These are phyloP conservation scores for Monosporozyma aerobia DNA, from an alignment of 805 yeast species.

Conservation along the genomic window DNA sequence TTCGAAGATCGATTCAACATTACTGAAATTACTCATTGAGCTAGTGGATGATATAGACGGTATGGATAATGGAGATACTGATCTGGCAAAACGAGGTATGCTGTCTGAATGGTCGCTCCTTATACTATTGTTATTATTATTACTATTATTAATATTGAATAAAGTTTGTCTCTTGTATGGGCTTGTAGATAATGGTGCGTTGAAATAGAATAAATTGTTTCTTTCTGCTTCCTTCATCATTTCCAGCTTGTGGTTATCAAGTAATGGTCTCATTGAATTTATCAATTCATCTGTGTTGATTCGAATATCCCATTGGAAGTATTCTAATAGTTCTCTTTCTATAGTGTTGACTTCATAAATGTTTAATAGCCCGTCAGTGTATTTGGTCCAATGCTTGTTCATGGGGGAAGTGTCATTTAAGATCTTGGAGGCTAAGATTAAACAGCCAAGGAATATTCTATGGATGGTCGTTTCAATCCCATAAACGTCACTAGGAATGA, in stretches of 20 bases:
- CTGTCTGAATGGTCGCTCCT: neutral
- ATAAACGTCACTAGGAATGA: slow-evolving; percentile 80
- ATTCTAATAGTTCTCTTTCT: slow-evolving; percentile 76
- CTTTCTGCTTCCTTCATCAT: slow-evolving; percentile 16
- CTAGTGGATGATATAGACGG: slow-evolving; percentile 37
- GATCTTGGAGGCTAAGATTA: slow-evolving; percentile 85
- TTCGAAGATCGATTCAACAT: slow-evolving; percentile 5
- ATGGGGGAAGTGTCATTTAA: slow-evolving; percentile 91
- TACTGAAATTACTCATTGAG: slow-evolving; percentile 11
- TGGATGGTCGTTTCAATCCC: slow-evolving; percentile 93
- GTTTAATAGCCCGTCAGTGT: slow-evolving; percentile 76
- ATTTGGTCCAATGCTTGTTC: slow-evolving; percentile 92
- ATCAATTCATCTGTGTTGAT: slow-evolving; percentile 64
- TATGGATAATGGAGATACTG: slow-evolving; percentile 29
- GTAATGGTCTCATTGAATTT: slow-evolving; percentile 61
- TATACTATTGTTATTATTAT: neutral
- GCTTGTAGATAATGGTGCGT: slow-evolving; percentile 11
- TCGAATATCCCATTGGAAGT: slow-evolving; percentile 77
- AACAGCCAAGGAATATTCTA: slow-evolving; percentile 80
- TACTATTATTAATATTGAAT: neutral
- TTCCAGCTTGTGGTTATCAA: slow-evolving; percentile 43
- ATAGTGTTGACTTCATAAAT: slow-evolving; percentile 79
- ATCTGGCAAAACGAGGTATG: slow-evolving; percentile 18
- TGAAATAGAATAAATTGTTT: slow-evolving; percentile 28
- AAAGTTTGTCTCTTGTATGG: slow-evolving; percentile 11